A percentile compares a stretch with the other conserved stretches of the same genome.
Evolutionary conservation across 2,329 filamentous ascomycete genomes (phyloP).

Genomic region (Xylariaceae sp.): DNA sequence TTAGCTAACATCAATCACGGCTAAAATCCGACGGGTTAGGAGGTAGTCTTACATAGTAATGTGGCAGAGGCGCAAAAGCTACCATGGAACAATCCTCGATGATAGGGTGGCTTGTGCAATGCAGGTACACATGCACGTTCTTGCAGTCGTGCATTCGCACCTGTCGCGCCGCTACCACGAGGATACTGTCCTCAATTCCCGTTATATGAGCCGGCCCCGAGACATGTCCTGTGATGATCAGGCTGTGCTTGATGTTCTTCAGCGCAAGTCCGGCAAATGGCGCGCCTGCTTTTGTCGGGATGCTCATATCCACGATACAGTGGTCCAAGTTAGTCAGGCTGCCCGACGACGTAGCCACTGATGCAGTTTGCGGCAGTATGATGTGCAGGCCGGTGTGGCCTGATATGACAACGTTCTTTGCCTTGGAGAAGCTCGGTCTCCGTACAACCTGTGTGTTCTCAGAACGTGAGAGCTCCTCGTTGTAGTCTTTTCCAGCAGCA

Average conservation of each 20-base stretch:
- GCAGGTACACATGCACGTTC: constrained; percentile 77
- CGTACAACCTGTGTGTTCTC: constrained; percentile 38
- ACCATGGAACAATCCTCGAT: constrained; percentile 82
- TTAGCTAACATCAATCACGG: not conserved
- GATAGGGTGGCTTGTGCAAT: constrained; percentile 78
- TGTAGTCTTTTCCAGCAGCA: constrained; percentile 48
- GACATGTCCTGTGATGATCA: constrained; percentile 75
- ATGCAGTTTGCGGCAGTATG: constrained; percentile 66
- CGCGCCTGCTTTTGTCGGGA: constrained; percentile 52
- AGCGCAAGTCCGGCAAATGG: constrained; percentile 66
- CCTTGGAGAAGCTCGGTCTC: constrained; percentile 59
- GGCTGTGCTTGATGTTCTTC: constrained; percentile 61
- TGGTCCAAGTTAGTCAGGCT: constrained; percentile 62
- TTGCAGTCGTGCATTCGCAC: constrained; percentile 86
- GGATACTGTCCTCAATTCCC: constrained; percentile 61
- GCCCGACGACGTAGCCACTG: constrained; percentile 66
- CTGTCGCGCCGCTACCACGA: constrained; percentile 78
- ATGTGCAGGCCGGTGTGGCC: constrained; percentile 67
- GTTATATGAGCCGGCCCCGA: constrained; percentile 81
- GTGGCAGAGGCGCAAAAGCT: constrained; percentile 72
- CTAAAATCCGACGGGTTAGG: not conserved
- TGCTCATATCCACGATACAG: constrained; percentile 77
- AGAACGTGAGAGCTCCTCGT: constrained; percentile 47
- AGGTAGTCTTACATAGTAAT: constrained; percentile 56
- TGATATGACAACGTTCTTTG: constrained; percentile 58